phyloP scores from a whole-genome alignment of 208 protist genomes.

The Leishmania arabica region DNA sequence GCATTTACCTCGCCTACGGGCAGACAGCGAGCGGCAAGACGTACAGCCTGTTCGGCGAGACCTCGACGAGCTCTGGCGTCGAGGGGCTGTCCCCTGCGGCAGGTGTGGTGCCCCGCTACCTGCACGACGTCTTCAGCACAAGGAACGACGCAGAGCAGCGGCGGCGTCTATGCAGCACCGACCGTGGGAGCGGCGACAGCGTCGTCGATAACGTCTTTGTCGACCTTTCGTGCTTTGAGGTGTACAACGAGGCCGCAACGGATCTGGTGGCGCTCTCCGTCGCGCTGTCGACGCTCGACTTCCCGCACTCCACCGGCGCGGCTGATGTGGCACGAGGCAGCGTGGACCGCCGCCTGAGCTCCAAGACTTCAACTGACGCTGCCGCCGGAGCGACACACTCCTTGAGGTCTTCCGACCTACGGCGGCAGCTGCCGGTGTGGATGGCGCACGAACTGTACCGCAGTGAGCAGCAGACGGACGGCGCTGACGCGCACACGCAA shows the following conservation, averaged over 20 bases:
- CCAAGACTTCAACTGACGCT: neutral
- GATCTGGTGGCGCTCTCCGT: slow-evolving; percentile 64
- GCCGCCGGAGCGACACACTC: neutral
- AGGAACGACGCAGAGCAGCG: neutral
- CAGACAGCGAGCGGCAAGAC: slow-evolving; percentile 88
- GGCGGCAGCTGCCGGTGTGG: slow-evolving; percentile 17
- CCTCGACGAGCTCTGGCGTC: neutral
- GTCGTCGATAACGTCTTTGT: slow-evolving; percentile 27
- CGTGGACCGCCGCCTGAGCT: slow-evolving; percentile 5
- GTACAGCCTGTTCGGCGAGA: slow-evolving; percentile 74
- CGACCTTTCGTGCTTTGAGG: slow-evolving; percentile 72
- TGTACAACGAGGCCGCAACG: slow-evolving; percentile 79
- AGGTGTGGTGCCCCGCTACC: slow-evolving; percentile 64
- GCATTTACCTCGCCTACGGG: slow-evolving; percentile 76
- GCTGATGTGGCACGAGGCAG: neutral
- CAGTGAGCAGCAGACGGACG: slow-evolving; percentile 9
- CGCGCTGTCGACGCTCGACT: slow-evolving; percentile 2
- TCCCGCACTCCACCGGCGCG: neutral
- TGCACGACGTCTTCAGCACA: slow-evolving; percentile 43
- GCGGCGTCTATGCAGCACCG: neutral
- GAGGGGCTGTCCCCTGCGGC: slow-evolving; percentile 11
- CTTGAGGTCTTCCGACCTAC: no score
- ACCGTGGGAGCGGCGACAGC: neutral
- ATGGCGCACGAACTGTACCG: slow-evolving; percentile 20
- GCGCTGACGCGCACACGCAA: neutral